These are phyloP conservation scores for Pinguiococcus pyrenoidosus DNA, from an alignment of 108 stramenopile genomes.

Conservation along the genomic window DNA sequence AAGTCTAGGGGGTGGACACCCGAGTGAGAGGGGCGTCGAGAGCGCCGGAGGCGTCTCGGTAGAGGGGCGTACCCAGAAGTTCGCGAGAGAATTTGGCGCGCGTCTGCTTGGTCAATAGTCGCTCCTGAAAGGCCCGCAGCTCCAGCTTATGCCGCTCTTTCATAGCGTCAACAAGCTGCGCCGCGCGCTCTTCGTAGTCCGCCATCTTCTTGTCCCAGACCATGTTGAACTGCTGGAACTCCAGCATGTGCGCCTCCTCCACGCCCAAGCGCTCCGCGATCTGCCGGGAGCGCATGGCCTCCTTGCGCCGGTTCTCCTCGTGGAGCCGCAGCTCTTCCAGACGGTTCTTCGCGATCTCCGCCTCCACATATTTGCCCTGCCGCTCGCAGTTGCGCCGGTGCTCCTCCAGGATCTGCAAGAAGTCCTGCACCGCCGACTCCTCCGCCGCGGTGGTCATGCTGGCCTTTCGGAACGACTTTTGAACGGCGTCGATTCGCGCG, in stretches of 20 bases:
- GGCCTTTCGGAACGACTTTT: too few relatives aligned
- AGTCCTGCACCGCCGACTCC: slow-evolving; percentile 39
- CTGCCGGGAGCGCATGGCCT: slow-evolving; percentile 61
- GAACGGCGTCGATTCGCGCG: too few relatives aligned
- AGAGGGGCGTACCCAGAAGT: too few relatives aligned
- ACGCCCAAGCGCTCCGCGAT: slow-evolving; percentile 65
- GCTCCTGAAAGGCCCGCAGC: slow-evolving; percentile 56
- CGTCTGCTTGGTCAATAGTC: slow-evolving; percentile 42
- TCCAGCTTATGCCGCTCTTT: slow-evolving; percentile 55
- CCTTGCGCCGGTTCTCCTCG: slow-evolving; percentile 58
- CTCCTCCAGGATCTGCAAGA: slow-evolving; percentile 56
- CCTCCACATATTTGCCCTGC: slow-evolving; percentile 73
- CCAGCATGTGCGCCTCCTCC: slow-evolving; percentile 75
- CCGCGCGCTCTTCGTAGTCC: slow-evolving; percentile 57
- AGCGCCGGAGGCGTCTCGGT: too few relatives aligned
- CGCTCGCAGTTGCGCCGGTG: slow-evolving; percentile 71
- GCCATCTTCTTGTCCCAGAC: slow-evolving; percentile 62
- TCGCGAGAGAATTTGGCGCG: slow-evolving; percentile 63
- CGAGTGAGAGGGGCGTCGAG: too few relatives aligned
- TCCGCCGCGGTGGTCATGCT: slow-evolving; percentile 20
- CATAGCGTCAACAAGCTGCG: slow-evolving; percentile 49
- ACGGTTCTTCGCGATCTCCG: slow-evolving; percentile 68
- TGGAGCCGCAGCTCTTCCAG: slow-evolving; percentile 65
- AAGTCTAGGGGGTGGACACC: too few relatives aligned
- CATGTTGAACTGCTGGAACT: slow-evolving; percentile 71